Evolutionary conservation across 1,139 yeast species (phyloP).

Genomic region (Blastobotrys persicus): DNA sequence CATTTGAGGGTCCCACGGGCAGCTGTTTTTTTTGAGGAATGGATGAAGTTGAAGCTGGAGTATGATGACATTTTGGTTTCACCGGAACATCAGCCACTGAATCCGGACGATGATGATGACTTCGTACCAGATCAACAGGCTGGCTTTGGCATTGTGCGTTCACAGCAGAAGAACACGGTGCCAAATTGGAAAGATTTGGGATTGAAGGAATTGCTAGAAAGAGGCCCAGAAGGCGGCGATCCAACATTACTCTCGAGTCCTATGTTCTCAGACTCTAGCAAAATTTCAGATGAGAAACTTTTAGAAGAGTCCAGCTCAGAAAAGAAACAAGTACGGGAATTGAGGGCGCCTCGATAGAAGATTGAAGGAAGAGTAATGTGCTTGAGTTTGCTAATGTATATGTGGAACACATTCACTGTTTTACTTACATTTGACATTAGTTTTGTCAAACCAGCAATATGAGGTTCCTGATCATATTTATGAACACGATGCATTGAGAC

Average conservation of each 20-base stretch:
- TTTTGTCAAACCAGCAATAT: too few relatives aligned
- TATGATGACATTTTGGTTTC: conserved; percentile 37
- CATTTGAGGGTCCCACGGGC: conserved; percentile 35
- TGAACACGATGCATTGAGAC: too few relatives aligned
- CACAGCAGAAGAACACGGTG: conserved; percentile 22
- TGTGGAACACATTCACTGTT: too few relatives aligned
- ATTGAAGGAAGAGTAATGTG: too few relatives aligned
- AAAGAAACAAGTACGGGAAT: background rate
- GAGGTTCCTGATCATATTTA: too few relatives aligned
- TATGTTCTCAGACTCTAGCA: background rate
- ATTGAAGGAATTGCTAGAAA: conserved; percentile 27
- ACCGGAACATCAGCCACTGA: conserved; percentile 35
- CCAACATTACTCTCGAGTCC: background rate
- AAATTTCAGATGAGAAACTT: background rate
- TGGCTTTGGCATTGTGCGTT: conserved; percentile 27
- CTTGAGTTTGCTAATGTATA: too few relatives aligned
- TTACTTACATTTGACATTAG: too few relatives aligned
- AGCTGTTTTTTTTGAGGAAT: conserved; percentile 35
- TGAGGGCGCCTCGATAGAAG: background rate
- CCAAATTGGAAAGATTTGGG: conserved; percentile 38
- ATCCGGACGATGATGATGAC: conserved; percentile 39
- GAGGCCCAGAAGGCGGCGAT: conserved; percentile 22
- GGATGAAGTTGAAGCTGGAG: conserved; percentile 37
- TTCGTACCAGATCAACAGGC: conserved; percentile 33
- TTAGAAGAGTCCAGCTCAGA: background rate